Evolutionary conservation across 1,284 basidiomycete genomes (phyloP).

Genomic region (Anthracocystis setariae): DNA sequence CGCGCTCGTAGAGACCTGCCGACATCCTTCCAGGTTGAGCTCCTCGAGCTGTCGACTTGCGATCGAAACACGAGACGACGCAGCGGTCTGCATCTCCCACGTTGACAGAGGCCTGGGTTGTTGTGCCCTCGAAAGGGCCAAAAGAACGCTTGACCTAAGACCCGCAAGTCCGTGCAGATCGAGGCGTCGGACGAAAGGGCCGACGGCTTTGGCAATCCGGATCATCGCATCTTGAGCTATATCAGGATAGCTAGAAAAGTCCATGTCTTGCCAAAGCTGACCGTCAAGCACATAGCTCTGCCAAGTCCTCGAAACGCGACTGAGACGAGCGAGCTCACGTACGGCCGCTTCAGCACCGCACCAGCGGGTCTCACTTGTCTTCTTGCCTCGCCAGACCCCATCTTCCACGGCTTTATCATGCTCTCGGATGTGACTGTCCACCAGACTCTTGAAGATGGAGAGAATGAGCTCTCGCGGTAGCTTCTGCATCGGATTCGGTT

Average conservation of each 20-base stretch:
- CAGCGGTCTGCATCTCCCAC: constrained; percentile 1
- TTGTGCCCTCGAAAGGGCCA: constrained; percentile 35
- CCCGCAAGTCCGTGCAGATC: constrained; percentile 76
- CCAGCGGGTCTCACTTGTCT: constrained; percentile 30
- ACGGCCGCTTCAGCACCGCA: constrained; percentile 31
- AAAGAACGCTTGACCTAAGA: constrained; percentile 67
- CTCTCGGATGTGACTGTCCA: constrained; percentile 31
- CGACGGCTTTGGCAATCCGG: constrained; percentile 58
- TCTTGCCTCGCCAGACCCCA: constrained; percentile 35
- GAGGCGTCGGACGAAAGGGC: constrained; percentile 76
- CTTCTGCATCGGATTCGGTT: constrained; percentile 20
- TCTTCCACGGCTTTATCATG: constrained; percentile 15
- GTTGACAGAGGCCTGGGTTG: constrained; percentile 10
- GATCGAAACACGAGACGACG: constrained; percentile 2
- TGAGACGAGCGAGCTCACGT: constrained; percentile 42
- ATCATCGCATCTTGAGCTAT: constrained; percentile 41
- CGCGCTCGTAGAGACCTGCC: constrained; percentile 74
- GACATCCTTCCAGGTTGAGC: constrained; percentile 81
- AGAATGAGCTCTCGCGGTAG: constrained; percentile 42
- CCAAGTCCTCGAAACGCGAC: constrained; percentile 84
- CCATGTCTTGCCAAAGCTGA: constrained; percentile 76
- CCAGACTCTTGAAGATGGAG: constrained; percentile 27
- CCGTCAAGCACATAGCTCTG: constrained; percentile 82
- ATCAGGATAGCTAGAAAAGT: constrained; percentile 72
- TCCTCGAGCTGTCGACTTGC: constrained; percentile 58